Evolutionary conservation across 768 basidiomycete species (phyloP), one percentile per base, ranked within the genome.

Genomic region (Lactifluus hygrophoroides): DNA sequence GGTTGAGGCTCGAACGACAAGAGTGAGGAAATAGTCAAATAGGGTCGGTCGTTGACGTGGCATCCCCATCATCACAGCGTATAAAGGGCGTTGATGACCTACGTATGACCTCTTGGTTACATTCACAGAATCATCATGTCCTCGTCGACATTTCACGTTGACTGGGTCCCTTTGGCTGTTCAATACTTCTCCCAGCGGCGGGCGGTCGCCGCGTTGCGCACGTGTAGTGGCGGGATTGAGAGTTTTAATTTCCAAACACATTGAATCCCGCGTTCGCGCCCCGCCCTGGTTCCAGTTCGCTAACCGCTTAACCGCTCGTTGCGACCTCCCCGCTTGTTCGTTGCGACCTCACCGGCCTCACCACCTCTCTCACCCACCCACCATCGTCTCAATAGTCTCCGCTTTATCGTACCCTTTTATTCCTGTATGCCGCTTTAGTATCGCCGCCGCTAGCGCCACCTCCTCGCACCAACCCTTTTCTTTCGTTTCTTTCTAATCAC

Each of bases 81-180:
- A n/a, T n/a, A n/a, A n/a, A n/a, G n/a, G n/a, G n/a, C n/a, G n/a
- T n/a, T n/a, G n/a, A n/a, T n/a, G n/a, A 43, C 32, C 27, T 19
- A 42, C 37, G n/a, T 47, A 54, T 54, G 42, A 25, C n/a, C 27
- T 54, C 57, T 53, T 58, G 45, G 51, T 58, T 58, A 58, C 51
- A 23, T 58, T 58, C 57, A 58, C 57, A 58, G 51, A 58, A 54
- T 37, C 34, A 13, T 46, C 16, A n/a, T n/a, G n/a, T n/a, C n/a
- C n/a, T n/a, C n/a, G n/a, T n/a, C n/a, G n/a, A n/a, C n/a, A n/a
- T n/a, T n/a, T n/a, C n/a, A n/a, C n/a, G n/a, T n/a, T n/a, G n/a
- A n/a, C n/a, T n/a, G n/a, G n/a, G n/a, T n/a, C n/a, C n/a, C n/a
- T n/a, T n/a, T n/a, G n/a, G n/a, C n/a, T n/a, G n/a, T n/a, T n/a